Conservation (phyloP, 371 early-diverging fungal genomes). For the Mycotypha africana region DNA sequence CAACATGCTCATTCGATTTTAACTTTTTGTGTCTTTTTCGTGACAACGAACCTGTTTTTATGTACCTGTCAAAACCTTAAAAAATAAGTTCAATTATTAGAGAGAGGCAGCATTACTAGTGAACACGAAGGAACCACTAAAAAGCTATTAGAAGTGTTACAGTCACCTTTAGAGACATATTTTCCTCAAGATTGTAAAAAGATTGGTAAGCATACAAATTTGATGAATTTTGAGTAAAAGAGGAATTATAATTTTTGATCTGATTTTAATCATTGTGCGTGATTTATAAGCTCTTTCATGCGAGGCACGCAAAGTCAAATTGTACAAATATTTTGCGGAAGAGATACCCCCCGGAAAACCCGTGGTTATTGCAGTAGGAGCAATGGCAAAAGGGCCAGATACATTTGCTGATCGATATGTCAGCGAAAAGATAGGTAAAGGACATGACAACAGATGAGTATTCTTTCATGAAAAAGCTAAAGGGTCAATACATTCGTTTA, state of each 20-base stretch:
- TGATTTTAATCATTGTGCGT: too few species aligned
- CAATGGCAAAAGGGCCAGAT: slow-evolving; percentile 94
- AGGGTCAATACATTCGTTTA: too few species aligned
- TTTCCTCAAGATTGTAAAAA: slow-evolving; percentile 79
- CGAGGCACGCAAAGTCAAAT: slow-evolving; percentile 78
- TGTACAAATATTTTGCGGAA: slow-evolving; percentile 73
- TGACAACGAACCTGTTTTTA: too few species aligned
- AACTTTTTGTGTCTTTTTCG: background rate
- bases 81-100: slow-evolving; percentile 92
- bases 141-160: slow-evolving; percentile 91
- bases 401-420: slow-evolving; percentile 87
- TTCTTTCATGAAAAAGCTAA: too few species aligned
- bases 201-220: slow-evolving; percentile 67
- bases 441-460: too few species aligned
- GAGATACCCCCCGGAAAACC: slow-evolving; percentile 64
- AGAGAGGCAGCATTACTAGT: slow-evolving; percentile 84
- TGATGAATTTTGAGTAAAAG: too few species aligned
- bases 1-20: too few species aligned
- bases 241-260: too few species aligned
- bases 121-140: slow-evolving; percentile 69
- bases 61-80: too few species aligned
- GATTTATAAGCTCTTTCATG: slow-evolving; percentile 90
- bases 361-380: slow-evolving; percentile 90
- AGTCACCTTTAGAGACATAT: slow-evolving; percentile 88
- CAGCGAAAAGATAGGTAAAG: slow-evolving; percentile 80